Conservation (phyloP, 1,284 basidiomycete species). For the Coniferiporia sulphurascens region DNA sequence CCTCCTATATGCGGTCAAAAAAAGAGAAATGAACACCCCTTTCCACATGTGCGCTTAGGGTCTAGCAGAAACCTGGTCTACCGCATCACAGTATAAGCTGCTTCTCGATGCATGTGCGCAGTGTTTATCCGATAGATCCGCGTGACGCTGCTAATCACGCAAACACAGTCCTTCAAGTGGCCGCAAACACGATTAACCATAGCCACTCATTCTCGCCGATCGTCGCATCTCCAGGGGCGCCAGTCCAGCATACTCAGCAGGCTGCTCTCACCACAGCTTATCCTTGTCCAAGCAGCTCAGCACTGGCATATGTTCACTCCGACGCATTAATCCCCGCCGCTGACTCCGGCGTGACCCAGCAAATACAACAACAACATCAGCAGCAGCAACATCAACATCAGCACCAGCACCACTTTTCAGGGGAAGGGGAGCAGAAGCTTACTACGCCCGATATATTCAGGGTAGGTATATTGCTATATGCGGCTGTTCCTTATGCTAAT, state of each 20-base stretch:
- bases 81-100: conserved; percentile 15
- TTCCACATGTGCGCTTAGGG: conserved; percentile 2
- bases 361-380: neutral
- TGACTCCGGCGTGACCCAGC: neutral
- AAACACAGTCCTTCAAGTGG: conserved; percentile 12
- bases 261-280: neutral
- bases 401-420: conserved; percentile 1
- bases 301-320: neutral
- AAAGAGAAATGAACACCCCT: neutral
- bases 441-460: conserved; percentile 11
- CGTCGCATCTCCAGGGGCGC: neutral
- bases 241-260: neutral
- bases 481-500: neutral
- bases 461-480: neutral
- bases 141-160: neutral
- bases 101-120: conserved; percentile 18
- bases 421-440: conserved; percentile 7
- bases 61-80: conserved; percentile 19
- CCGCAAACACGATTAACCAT: conserved; percentile 13
- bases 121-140: neutral
- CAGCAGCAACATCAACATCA: neutral
- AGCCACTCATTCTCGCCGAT: conserved; percentile 12
- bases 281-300: neutral
- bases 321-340: neutral
- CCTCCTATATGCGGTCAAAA: neutral